Evolutionary conservation across 768 basidiomycete species (phyloP), one percentile per base, ranked within the genome.

Genomic region (Pisolithus marmoratus): DNA sequence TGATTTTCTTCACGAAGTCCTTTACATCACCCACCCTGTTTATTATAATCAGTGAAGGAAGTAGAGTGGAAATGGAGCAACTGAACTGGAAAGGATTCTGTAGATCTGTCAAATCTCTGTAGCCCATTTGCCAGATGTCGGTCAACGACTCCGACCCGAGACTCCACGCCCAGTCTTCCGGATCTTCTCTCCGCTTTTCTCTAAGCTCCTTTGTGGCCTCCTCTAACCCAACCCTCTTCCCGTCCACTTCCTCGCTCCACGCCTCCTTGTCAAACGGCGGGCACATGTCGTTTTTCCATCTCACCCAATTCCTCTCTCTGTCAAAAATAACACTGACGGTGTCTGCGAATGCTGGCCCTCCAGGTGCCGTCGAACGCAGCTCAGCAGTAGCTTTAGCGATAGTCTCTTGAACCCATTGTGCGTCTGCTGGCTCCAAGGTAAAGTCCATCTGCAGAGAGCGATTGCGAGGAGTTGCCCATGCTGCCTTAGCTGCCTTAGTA

Each of bases 241-340:
- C 79, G 48, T 76, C 71, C 27, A 82, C 55, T 46, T 78, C 74
- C 40, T 68, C 65, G 11, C 69, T 70, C 79, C 84, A 82, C 5
- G 86, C 75, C 37, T 83, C 82, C 58, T 83, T 84, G 63, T 90
- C 88, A 61, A 94, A 93, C 3, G 85, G 80, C 15, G 80, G 72
- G 63, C 91, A 94, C 2, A 86, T 67, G 38, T 88, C 84, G 56
- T 87, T 88, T 71, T 94, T 94, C 91, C 90, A 94, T 56, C 79
- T 81, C 4, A 90, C 82, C 92, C 92, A 94, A 60, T 91, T 93
- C 64, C 82, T 84, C 69, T 94, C 92, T 47, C 91, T 76, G 57
- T 89, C 84, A 6, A 94, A 73, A 34, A 93, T 84, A 8, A 77
- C 72, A 48, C 65, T 72, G 23, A 87, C 84, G 0, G 88, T 87